phyloP scores from a whole-genome alignment of 495 filamentous ascomycete species.

The Zalerion maritima region DNA sequence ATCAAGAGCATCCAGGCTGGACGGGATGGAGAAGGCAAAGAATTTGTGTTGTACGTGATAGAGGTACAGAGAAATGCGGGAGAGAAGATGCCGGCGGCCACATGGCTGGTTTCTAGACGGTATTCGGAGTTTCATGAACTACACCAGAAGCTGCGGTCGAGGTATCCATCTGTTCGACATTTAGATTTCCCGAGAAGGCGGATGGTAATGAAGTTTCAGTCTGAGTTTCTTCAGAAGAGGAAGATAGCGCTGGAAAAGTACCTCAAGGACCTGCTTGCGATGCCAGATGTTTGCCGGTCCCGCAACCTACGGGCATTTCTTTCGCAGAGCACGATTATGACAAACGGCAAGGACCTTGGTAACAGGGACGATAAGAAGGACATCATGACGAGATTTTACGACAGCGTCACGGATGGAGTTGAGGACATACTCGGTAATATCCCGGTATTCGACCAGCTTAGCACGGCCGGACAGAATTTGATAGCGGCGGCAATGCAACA shows the following conservation, averaged over 20 bases:
- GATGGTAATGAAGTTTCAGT: slow-evolving; percentile 91
- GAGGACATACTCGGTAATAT: slow-evolving; percentile 95
- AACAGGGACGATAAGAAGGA: slow-evolving; percentile 58
- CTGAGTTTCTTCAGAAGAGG: slow-evolving; percentile 84
- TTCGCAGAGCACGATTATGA: slow-evolving; percentile 67
- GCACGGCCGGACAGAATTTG: slow-evolving; percentile 80
- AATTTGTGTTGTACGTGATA: slow-evolving; percentile 85
- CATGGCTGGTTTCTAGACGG: slow-evolving; percentile 64
- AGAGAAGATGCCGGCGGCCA: slow-evolving; percentile 74
- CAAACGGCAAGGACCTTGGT: slow-evolving; percentile 29
- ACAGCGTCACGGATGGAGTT: slow-evolving; percentile 93
- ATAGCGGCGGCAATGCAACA: slow-evolving; percentile 78
- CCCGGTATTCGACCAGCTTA: slow-evolving; percentile 87
- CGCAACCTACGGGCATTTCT: slow-evolving; percentile 87
- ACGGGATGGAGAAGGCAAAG: slow-evolving; percentile 79
- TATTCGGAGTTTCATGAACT: slow-evolving; percentile 97
- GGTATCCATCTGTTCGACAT: slow-evolving; percentile 73
- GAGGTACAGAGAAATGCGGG: slow-evolving; percentile 83
- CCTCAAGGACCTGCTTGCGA: slow-evolving; percentile 62
- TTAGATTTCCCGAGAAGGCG: slow-evolving; percentile 85
- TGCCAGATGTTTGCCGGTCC: slow-evolving; percentile 89
- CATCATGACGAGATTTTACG: slow-evolving; percentile 87
- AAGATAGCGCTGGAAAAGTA: slow-evolving; percentile 73
- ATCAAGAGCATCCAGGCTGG: slow-evolving; percentile 90
- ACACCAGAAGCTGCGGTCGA: slow-evolving; percentile 69